Evolutionary conservation across 2,329 filamentous ascomycete genomes (phyloP).

Genomic region (Nemania sp.): DNA sequence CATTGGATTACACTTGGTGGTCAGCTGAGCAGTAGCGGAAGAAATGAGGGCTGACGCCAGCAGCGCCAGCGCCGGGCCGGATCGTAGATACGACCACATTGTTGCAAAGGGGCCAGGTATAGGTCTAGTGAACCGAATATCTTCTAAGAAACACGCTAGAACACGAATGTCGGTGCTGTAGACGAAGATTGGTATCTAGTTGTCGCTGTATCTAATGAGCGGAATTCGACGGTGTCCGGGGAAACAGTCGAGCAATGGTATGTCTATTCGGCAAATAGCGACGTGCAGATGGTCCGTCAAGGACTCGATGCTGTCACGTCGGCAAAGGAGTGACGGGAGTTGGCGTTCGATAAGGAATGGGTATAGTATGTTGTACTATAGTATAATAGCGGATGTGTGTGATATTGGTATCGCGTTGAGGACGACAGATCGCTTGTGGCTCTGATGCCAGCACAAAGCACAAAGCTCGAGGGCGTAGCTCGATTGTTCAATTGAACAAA

Average conservation of each 20-base stretch:
- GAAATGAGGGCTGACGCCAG: constrained; percentile 47
- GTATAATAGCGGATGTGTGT: neutral
- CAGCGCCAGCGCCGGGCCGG: constrained; percentile 43
- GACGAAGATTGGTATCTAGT: neutral
- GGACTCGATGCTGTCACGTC: constrained; percentile 17
- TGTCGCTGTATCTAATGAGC: neutral
- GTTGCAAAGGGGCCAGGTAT: too few relatives aligned
- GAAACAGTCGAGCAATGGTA: neutral
- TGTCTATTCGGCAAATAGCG: neutral
- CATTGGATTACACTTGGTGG: constrained; percentile 76
- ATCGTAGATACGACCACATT: constrained; percentile 16
- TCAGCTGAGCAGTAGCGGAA: constrained; percentile 70
- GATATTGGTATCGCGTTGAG: neutral
- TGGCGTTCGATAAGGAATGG: constrained; percentile 11
- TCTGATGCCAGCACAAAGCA: neutral
- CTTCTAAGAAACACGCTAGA: too few relatives aligned
- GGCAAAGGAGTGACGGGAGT: neutral
- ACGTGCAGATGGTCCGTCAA: constrained; percentile 15
- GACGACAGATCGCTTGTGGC: neutral
- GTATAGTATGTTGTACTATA: too few relatives aligned
- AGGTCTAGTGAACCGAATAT: too few relatives aligned
- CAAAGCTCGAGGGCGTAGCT: constrained; percentile 12
- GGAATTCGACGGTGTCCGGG: neutral
- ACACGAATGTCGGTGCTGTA: neutral
- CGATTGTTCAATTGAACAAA: constrained; percentile 25